Conservation (phyloP, 2,329 filamentous ascomycete species). For the Microthyrium microscopicum region DNA sequence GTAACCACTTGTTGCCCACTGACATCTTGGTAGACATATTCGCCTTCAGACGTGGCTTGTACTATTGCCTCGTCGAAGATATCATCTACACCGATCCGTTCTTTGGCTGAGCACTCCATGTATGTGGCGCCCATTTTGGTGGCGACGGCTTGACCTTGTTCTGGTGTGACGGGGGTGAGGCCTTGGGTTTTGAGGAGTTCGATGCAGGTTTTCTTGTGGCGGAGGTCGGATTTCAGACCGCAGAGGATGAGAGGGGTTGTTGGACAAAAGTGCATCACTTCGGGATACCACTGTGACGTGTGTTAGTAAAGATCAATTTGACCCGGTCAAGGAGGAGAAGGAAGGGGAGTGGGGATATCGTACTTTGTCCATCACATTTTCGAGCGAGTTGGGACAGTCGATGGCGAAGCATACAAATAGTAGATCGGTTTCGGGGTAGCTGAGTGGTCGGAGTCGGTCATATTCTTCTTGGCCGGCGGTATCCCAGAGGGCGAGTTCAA, state of each 20-base stretch:
- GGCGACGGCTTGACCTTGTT: conserved; percentile 77
- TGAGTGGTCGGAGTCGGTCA: conserved; percentile 84
- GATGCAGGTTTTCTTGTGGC: conserved; percentile 89
- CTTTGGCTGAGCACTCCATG: conserved; percentile 97
- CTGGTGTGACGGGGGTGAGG: conserved; percentile 79
- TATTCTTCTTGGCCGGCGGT: conserved; percentile 98
- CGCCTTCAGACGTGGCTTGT: conserved; percentile 55
- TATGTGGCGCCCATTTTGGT: conserved; percentile 89
- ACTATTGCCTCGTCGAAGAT: conserved; percentile 88
- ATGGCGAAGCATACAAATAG: conserved; percentile 99
- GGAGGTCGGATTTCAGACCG: conserved; percentile 91
- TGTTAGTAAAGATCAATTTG: conserved; percentile 17
- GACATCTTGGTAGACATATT: conserved; percentile 1
- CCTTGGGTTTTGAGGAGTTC: conserved; percentile 98
- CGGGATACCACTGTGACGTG: conserved; percentile 97
- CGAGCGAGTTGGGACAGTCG: conserved; percentile 92
- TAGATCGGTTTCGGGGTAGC: conserved; percentile 93
- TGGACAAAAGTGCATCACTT: conserved; percentile 97
- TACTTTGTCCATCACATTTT: conserved; percentile 99
- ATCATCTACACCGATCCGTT: conserved; percentile 89
- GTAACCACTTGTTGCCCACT: neutral
- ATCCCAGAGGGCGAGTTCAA: conserved; percentile 95
- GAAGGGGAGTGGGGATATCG: conserved; percentile 11
- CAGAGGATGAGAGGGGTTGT: conserved; percentile 92
- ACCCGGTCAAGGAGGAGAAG: neutral